Conservation (phyloP, 2,329 filamentous ascomycete genomes). For the Alternaria ethzedia region DNA sequence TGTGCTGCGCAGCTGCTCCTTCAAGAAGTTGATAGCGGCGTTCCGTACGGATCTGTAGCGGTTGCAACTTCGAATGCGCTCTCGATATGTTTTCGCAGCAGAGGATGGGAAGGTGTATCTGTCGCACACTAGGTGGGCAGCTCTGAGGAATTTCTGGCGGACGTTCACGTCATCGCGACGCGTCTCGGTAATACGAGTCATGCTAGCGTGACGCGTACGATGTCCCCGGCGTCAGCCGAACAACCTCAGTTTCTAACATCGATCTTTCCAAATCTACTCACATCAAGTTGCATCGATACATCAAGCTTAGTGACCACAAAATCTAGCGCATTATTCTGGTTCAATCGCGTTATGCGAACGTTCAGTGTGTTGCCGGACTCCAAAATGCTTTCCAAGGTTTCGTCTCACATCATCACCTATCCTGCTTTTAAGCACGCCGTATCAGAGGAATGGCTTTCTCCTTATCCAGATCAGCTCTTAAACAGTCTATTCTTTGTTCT, state of each 20-base stretch:
- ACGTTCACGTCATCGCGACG: neutral
- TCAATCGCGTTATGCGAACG: neutral
- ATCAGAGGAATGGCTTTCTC: neutral
- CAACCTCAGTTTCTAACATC: neutral
- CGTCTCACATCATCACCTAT: neutral
- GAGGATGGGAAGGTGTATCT: neutral
- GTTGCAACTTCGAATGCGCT: neutral
- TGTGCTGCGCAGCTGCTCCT: neutral
- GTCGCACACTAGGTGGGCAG: neutral
- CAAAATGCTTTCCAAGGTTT: neutral
- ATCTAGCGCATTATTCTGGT: neutral
- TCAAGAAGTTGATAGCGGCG: neutral
- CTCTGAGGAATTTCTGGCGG: neutral
- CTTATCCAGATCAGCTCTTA: neutral
- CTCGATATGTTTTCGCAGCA: neutral
- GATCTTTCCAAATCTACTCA: neutral
- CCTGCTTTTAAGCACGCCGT: neutral
- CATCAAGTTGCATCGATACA: neutral
- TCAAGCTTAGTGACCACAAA: neutral
- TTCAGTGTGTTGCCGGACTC: neutral
- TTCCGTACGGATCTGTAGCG: neutral
- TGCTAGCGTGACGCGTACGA: neutral
- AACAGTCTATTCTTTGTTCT: neutral
- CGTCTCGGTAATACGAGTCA: neutral
- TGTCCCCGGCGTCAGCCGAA: neutral